phyloP scores from a whole-genome alignment of 495 filamentous ascomycete genomes.

The Penicillium chermesinum region DNA sequence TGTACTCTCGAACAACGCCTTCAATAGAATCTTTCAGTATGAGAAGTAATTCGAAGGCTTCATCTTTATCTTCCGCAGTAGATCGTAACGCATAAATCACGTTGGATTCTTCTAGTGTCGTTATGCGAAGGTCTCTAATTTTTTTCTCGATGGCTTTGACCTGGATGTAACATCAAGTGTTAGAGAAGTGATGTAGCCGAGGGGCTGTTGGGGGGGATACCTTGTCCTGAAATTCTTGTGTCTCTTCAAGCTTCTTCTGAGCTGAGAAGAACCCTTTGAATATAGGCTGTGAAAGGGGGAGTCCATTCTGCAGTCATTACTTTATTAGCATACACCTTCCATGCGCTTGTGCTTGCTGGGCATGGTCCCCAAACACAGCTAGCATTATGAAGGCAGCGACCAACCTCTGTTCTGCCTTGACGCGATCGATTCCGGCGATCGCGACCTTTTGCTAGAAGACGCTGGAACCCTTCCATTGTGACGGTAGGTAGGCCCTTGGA shows the following conservation, averaged over 20 bases:
- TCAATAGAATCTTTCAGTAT: slow-evolving; percentile 74
- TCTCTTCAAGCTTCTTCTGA: slow-evolving; percentile 12
- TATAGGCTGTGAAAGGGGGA: slow-evolving; percentile 24
- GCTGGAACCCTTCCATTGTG: slow-evolving; percentile 56
- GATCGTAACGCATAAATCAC: slow-evolving; percentile 64
- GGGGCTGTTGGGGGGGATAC: slow-evolving; percentile 12
- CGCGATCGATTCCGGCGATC: slow-evolving; percentile 58
- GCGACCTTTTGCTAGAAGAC: slow-evolving; percentile 63
- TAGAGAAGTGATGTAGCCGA: slow-evolving; percentile 6
- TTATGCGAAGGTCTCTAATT: slow-evolving; percentile 32
- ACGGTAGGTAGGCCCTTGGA: background rate
- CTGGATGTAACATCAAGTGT: slow-evolving; percentile 15
- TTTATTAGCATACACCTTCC: background rate
- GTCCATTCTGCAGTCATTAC: slow-evolving; percentile 13
- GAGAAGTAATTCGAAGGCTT: slow-evolving; percentile 68
- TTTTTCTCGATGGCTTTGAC: slow-evolving; percentile 32
- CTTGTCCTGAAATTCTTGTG: slow-evolving; percentile 37
- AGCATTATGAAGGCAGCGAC: no score
- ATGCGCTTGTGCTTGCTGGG: background rate
- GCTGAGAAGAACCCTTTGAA: slow-evolving; percentile 35
- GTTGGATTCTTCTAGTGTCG: slow-evolving; percentile 42
- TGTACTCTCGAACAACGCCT: slow-evolving; percentile 70
- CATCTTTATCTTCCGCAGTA: slow-evolving; percentile 62
- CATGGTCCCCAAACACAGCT: background rate
- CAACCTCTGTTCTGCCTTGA: slow-evolving; percentile 49